Evolutionary conservation across 2,329 filamentous ascomycete genomes (phyloP), one percentile per base, ranked within the genome.

Genomic region (Fusarium agapanthi): DNA sequence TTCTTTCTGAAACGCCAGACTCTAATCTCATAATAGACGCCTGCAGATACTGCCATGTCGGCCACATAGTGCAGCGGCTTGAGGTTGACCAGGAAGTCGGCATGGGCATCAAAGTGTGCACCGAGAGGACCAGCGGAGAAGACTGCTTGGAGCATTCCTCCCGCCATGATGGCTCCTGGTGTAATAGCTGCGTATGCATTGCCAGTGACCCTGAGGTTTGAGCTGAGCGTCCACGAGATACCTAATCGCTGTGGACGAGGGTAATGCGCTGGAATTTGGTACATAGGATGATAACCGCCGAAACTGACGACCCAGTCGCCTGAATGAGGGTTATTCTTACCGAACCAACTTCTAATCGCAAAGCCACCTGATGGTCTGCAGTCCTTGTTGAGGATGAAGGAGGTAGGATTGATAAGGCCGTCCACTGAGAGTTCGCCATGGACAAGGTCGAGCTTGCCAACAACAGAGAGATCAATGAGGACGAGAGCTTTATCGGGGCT

Each of bases 341-440:
- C 51, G 1, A 55, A 55, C 51, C 51, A 55, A 55, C 51, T 55
- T 16, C 51, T 5, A 0, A 55, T 43, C 0, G 51, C 51, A 1
- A 55, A 55, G 0, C 51, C 51, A 10, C 51, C 51, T 0, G 51
- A 55, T 0, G 51, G 51, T 0, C 51, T 0, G 1, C 51, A 55
- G 8, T 55, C 51, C 16, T 55, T 55, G 16, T 55, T 55, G 51
- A 55, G 51, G 0, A 55, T 55, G 22, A 55, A 55, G 2, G 51
- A 55, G 0, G 51, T 55, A 0, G 51, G 51, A 32, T 55, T 55
- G 22, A 55, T 20, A 1, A 55, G 51, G 1, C 51, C 51, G 5
- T 55, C 51, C 0, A 55, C 51, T 9, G 51, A 55, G 26, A 55
- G 51, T 0, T 55, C 51, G 6, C 51, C 51, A 15, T 43, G 1